Base-by-base conservation (phyloP, 1,284 basidiomycete species). In the Cryptococcus sp. region DNA sequence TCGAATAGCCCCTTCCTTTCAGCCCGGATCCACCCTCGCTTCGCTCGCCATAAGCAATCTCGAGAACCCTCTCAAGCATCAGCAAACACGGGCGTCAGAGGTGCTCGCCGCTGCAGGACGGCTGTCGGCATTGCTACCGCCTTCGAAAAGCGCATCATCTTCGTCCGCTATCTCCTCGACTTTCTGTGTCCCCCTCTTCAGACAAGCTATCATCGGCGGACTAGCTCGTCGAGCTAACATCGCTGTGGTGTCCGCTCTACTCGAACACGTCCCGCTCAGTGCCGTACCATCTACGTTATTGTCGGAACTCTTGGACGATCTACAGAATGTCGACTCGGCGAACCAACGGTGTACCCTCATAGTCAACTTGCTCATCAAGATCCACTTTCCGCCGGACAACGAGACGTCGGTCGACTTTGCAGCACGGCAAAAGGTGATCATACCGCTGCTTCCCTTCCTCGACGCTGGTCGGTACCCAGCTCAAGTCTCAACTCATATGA, bases 131-230 rank as follows among this genome's bases (percentile, higher is more conserved):
- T 13, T 53, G 2, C 20, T 66, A 0, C 45, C 59, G 50, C 20
- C 62, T 54, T 20, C 40, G 31, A 10, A 54, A 39, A 22, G 35
- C 16, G 11, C 35, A 5, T 42, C 55, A 0, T 35, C 53, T 19
- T 59, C 60, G 2, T 25, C 60, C 3, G 45, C 51, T 8, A 39
- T 17, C 11, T 17, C 31, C 6, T n/a, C 56, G 5, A 59, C 59
- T 27, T 57, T 67, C 40, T 61, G 74, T n/a, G 53, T 64, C 20
- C 68, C 68, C 1, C 58, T 76, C 19, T 74, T 72, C 53, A 27
- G 41, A 13, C 47, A 60, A 11, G 46, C 64, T 7, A 47, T 60
- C 5, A 31, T 31, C 3, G 49, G 50, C 3, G 67, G 61, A 10
- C 54, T 67, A 13, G 44, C 56, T 7, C 59, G 59, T 15, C 54